Conservation (phyloP, 2,329 filamentous ascomycete genomes). For the Penicillium fuscoglaucum region DNA sequence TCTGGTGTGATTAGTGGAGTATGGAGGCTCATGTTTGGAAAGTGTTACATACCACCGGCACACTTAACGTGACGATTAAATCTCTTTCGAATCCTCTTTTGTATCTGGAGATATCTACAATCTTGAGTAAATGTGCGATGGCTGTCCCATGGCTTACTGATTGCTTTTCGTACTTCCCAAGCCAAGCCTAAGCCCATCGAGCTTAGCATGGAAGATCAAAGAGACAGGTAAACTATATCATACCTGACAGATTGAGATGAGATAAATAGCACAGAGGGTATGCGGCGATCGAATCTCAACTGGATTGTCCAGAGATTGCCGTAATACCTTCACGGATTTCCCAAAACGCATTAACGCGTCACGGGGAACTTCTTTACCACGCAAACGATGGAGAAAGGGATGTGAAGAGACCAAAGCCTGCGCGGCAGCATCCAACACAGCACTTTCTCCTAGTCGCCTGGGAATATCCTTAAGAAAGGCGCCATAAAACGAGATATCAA, state of each 20-base stretch:
- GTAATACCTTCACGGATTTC: neutral
- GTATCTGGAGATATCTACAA: neutral
- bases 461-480: neutral
- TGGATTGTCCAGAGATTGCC: neutral
- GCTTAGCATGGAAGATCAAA: neutral
- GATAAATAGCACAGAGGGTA: neutral
- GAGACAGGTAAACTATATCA: neutral
- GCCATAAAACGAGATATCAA: neutral
- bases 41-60: neutral
- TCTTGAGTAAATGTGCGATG: neutral
- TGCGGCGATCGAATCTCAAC: neutral
- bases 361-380: neutral
- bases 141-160: neutral
- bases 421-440: neutral
- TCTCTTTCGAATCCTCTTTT: neutral
- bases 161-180: neutral
- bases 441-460: neutral
- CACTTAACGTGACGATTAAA: neutral
- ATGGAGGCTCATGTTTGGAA: neutral
- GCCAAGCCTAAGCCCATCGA: neutral
- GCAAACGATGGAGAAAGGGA: neutral
- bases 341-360: neutral
- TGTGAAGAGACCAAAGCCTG: neutral
- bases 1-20: neutral
- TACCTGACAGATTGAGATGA: neutral